Conservation (phyloP, 129 eudicot species). For the Glebionis coronaria region DNA sequence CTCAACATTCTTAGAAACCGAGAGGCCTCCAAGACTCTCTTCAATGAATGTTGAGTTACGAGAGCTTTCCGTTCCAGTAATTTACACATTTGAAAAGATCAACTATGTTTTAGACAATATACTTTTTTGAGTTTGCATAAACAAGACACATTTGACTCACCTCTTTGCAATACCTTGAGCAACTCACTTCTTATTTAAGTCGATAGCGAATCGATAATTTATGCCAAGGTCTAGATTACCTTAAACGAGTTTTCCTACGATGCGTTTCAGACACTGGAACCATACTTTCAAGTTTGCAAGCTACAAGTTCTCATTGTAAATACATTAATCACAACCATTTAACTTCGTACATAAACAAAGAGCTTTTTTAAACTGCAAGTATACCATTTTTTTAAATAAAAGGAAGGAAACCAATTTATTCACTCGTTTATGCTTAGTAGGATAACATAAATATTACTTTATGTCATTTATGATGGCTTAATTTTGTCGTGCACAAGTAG, state of each 20-base stretch:
- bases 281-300: conserved; percentile 77
- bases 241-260: conserved; percentile 77
- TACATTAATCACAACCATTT: conserved; percentile 18
- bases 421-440: neutral
- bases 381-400: neutral
- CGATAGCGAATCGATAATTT: too few species aligned
- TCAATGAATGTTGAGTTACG: too few species aligned
- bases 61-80: too few species aligned
- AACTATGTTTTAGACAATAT: too few species aligned
- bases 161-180: too few species aligned
- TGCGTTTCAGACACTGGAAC: conserved; percentile 92
- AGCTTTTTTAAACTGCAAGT: conserved; percentile 3
- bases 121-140: too few species aligned
- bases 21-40: too few species aligned
- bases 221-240: conserved; percentile 95
- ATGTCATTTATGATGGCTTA: too few species aligned
- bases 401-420: conserved; percentile 4
- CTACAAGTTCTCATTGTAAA: conserved; percentile 39
- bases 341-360: neutral
- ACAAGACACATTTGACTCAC: too few species aligned
- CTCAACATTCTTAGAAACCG: too few species aligned
- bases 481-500: neutral
- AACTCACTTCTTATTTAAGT: too few species aligned
- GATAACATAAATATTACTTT: neutral
- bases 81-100: too few species aligned